phyloP scores from a whole-genome alignment of 345 rosid genomes.

The Draba incana region DNA sequence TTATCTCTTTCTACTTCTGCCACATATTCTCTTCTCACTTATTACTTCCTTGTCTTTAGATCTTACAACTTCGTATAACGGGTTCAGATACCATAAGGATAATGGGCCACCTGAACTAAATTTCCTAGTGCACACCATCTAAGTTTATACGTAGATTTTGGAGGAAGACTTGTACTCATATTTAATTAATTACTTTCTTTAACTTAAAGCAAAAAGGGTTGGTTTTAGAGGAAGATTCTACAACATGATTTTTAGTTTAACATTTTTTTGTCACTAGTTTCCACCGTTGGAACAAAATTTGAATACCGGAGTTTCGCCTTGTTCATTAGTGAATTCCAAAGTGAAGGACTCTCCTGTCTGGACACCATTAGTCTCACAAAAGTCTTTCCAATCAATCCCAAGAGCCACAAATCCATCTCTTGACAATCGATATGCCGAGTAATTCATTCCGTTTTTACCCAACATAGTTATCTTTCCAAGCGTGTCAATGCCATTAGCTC shows the following conservation, averaged over 20 bases:
- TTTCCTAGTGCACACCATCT: too few relatives aligned
- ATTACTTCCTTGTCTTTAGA: too few relatives aligned
- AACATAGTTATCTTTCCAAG: slow-evolving; percentile 7
- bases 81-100: too few relatives aligned
- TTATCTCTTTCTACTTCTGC: too few relatives aligned
- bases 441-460: neutral
- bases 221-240: neutral
- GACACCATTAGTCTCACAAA: slow-evolving; percentile 16
- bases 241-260: neutral
- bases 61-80: too few relatives aligned
- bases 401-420: neutral
- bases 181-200: too few relatives aligned
- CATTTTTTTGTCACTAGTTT: neutral
- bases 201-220: too few relatives aligned
- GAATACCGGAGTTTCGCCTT: neutral
- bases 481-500: slow-evolving; percentile 1
- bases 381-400: slow-evolving; percentile 7
- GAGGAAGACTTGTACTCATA: too few relatives aligned
- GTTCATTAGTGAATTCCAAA: neutral
- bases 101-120: too few relatives aligned
- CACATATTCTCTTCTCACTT: too few relatives aligned
- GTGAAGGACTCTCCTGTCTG: neutral
- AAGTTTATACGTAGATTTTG: too few relatives aligned
- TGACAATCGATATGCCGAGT: neutral
- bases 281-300: neutral